Conservation (phyloP, 371 early-diverging fungal genomes). For the Chytridiales sp. region DNA sequence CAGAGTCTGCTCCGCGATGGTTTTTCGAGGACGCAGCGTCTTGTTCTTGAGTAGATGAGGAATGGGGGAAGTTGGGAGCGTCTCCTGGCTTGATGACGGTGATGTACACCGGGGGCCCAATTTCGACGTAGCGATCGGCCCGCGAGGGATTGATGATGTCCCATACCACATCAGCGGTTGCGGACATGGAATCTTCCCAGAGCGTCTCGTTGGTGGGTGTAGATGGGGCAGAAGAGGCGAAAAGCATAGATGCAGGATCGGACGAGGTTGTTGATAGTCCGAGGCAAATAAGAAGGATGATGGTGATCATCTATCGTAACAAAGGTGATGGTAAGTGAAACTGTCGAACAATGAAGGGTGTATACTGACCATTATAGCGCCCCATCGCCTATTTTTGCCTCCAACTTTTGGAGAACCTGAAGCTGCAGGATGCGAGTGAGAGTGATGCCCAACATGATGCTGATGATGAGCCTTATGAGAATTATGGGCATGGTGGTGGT, state of each 20-base stretch:
- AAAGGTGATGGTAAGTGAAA: not conserved
- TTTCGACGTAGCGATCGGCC: slow-evolving; percentile 36
- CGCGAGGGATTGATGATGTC: slow-evolving; percentile 33
- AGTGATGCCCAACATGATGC: not conserved
- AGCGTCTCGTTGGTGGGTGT: not conserved
- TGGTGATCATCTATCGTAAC: slow-evolving; percentile 20
- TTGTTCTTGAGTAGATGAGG: not conserved
- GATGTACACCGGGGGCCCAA: slow-evolving; percentile 30
- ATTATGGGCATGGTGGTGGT: too few species aligned
- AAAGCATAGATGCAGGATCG: not conserved
- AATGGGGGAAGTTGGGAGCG: not conserved
- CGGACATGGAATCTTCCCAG: slow-evolving; percentile 32
- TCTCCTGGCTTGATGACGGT: slow-evolving; percentile 8
- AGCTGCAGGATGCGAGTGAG: too few species aligned
- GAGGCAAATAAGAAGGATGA: slow-evolving; percentile 29
- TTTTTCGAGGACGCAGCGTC: not conserved
- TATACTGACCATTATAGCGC: slow-evolving; percentile 4
- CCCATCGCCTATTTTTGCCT: slow-evolving; percentile 6
- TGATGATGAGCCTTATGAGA: too few species aligned
- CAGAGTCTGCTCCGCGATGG: too few species aligned
- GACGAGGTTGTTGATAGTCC: slow-evolving; percentile 28
- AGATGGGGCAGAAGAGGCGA: not conserved
- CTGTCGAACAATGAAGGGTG: not conserved
- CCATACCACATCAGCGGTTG: slow-evolving; percentile 37
- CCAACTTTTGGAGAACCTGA: not conserved